Evolutionary conservation across 2,329 filamentous ascomycete genomes (phyloP), one percentile per base, ranked within the genome.

Genomic region (Fusarium sp.): DNA sequence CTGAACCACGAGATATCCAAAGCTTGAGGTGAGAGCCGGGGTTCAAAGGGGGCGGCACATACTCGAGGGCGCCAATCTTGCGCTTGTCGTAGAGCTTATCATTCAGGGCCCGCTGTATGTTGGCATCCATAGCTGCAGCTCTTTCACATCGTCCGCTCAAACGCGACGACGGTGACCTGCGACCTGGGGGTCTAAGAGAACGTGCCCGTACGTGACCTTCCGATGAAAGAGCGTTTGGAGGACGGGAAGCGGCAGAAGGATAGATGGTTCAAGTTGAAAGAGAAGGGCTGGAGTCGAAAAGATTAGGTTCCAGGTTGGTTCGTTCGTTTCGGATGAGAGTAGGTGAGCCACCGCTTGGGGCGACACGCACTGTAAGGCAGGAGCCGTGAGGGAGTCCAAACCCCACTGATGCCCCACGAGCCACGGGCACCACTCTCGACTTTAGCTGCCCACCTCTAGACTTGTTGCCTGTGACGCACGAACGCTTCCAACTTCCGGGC

Each of bases 81-180:
- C 97, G 92, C 88, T 97, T 98, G 82, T 99, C 97, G 84, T 99
- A 99, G 81, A 98, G 92, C 90, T 98, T 99, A 86, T 99, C 97
- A 82, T 97, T 97, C 82, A 99, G 88, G 77, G 95, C 90, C 78
- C 96, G 94, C 84, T 97, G 95, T 82, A 98, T 94, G 82, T 92
- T 92, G 80, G 90, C 88, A 87, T 98, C 96, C 95, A 98, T 98
- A 79, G 68, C 80, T 80, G 70, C 70, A 65, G 69, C 69, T 72
- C 68, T 68, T 71, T 71, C 68, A 76, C 77, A 78, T 76, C 65
- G 62, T 59, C 69, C 73, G 69, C 76, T 48, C 18, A 57, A 48
- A 65, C 66, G 68, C 67, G 68, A 75, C 67, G 58, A 69, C 29
- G 60, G 57, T 65, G 48, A 45, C 37, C 43, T 41, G 31, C 13